Evolutionary conservation across 192 early-diverging fungal genomes (phyloP), one percentile per base, ranked within the genome.

Genomic region (Geranomyces variabilis): DNA sequence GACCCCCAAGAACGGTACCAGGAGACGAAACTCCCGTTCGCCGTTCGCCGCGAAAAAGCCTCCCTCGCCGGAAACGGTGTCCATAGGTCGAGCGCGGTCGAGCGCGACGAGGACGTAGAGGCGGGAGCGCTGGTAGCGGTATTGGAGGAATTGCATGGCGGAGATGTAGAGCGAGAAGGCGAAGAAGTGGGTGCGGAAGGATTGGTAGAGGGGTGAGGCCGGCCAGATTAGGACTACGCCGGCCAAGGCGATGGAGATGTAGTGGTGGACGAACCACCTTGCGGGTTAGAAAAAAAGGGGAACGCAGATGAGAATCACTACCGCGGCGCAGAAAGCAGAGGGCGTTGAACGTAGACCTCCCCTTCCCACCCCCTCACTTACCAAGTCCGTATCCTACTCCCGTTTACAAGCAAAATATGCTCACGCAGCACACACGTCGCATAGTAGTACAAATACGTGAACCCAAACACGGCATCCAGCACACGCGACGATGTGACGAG

Each of bases 61-160:
- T 15, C 81, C 81, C 29, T 82, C 81, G 7, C 81, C 81, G 1
- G 71, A 36, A 19, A 82, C 78, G 7, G 79, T 73, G 61, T 82
- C 81, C 81, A 82, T 82, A 3, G 79, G 79, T 21, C 73, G 63
- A 19, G 75, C 81, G n/a, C 75, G 69, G 57, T 82, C 76, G 45
- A 82, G 56, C n/a, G 76, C 68, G 64, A 82, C 81, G 21, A 82
- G 64, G 3, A 75, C 76, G 70, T 82, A 82, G 29, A 82, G 66
- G 15, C 81, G 71, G 8, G 71, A 45, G 4, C 69, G 47, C 44
- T 82, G 81, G 67, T 82, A 82, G 15, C 81, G 77, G 63, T 78
- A 82, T 55, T 82, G 81, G 14, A 82, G 56, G 61, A 67, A 78
- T 56, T 82, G 81, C 21, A 80, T 61, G 29, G 53, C 67, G 21